A percentile compares a stretch with the other conserved stretches of the same genome.
Conservation (phyloP, 371 early-diverging fungal genomes). For the Parasitella parasitica region DNA sequence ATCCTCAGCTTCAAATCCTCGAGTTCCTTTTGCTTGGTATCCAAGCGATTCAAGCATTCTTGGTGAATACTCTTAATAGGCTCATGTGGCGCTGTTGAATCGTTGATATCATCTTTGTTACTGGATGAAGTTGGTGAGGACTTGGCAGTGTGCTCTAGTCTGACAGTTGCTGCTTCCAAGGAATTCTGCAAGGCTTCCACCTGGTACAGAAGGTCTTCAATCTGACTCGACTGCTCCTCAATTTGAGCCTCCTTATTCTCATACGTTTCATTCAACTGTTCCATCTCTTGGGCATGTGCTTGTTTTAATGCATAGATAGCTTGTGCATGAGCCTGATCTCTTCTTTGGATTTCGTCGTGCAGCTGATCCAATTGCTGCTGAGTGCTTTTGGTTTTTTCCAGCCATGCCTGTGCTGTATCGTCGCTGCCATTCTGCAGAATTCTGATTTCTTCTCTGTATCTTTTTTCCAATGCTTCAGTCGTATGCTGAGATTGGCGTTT, state of each 20-base stretch:
- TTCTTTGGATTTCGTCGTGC: constrained; percentile 14
- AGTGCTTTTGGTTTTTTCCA: constrained; percentile 36
- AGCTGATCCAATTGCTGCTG: constrained; percentile 37
- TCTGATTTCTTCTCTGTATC: constrained; percentile 42
- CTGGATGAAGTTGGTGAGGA: constrained; percentile 13
- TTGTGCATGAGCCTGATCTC: constrained; percentile 15
- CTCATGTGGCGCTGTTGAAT: not conserved
- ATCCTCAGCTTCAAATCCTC: constrained; percentile 30
- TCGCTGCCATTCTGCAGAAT: constrained; percentile 40
- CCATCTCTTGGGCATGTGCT: constrained; percentile 8
- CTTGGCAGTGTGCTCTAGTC: constrained; percentile 33
- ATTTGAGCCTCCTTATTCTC: constrained; percentile 21
- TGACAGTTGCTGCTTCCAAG: constrained; percentile 38
- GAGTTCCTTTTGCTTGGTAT: constrained; percentile 29
- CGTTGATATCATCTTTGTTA: constrained; percentile 12
- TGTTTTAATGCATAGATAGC: constrained; percentile 8
- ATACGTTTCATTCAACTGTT: not conserved
- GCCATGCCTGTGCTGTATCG: constrained; percentile 45
- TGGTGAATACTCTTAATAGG: constrained; percentile 15
- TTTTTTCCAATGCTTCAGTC: constrained; percentile 29
- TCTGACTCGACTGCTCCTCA: constrained; percentile 27
- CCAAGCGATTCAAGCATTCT: constrained; percentile 22
- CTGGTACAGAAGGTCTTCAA: constrained; percentile 26
- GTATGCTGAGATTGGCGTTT: constrained; percentile 26
- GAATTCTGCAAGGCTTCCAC: constrained; percentile 40